Evolutionary conservation across 768 basidiomycete genomes (phyloP), one percentile per base, ranked within the genome.

Genomic region (Pulveroboletus sp.): DNA sequence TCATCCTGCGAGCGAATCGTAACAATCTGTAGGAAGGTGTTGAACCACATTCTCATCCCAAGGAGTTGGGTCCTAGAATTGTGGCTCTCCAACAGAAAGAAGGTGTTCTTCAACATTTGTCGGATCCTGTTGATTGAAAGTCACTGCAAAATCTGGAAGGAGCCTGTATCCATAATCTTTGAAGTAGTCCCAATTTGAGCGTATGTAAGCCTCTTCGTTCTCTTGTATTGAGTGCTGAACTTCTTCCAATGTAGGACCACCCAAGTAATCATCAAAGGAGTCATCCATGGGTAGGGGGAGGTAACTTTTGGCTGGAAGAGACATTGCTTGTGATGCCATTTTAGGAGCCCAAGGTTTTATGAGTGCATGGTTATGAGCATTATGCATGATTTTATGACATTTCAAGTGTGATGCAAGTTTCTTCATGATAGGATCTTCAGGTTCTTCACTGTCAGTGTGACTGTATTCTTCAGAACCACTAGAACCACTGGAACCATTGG

Each of bases 141-240:
- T 39, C 1, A 23, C 6, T 6, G 46, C 25, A 9, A 52, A 52
- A 10, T 48, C 45, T 3, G 42, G 37, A 16, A 43, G 41, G 9
- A 51, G 40, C 23, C 46, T 6, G 9, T 40, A 52, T 0, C 51
- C 46, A 40, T 52, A 48, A 35, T 52, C 51, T n/a, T 6, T 48
- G 46, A 48, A 52, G 7, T 27, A 48, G 12, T 47, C 37, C 51
- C 51, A 52, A 16, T 34, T 51, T 0, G 41, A 47, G 10, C 45
- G 31, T 1, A 10, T 5, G 3, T 1, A 1, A 6, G 6, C 23
- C 11, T 36, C 9, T 7, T 0, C 10, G 33, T 50, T 45, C 10
- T 49, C 7, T 2, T 5, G 8, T 0, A 45, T 44, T 1, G 14
- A 13, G 8, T 6, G 14, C 14, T 45, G 16, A 21, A 51, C 13